Base-by-base conservation (phyloP, 129 eudicot species). In the Chrysanthemum makinoi region DNA sequence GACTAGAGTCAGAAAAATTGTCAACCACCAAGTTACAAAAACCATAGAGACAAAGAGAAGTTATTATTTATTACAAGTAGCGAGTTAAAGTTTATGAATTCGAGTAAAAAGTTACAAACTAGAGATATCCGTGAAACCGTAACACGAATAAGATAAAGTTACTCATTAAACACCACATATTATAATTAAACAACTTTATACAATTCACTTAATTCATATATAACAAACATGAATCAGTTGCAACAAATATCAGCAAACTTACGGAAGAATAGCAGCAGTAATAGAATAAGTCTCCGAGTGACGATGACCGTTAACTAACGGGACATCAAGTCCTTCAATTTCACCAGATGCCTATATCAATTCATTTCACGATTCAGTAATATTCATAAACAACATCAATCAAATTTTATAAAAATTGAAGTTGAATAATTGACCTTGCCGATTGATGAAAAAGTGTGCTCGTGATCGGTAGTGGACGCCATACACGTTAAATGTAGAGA, bases 181-280 rank as follows among this genome's bases (percentile, higher is more conserved):
- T 39, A 52, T 33, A 44, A 55, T 60, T 57, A 65, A 74, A 26
- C 11, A 75, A 57, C 73, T 46, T 60, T 22, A 19, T 11, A 24
- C n/a, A 33, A 4, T 33, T 22, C 24, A 33, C 0, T 28, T 4
- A 30, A 30, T 4, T 30, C 0, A 30, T 30, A 30, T 30, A 30
- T 3, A 30, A 30, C 24, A 4, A 30, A 54, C 47, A 55, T 24
- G 12, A 26, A 75, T 55, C 17, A 69, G 52, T 33, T 4, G 7
- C 39, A 33, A 33, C 58, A 51, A 39, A 66, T 59, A 77, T 24
- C n/a, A n/a, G n/a, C n/a, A 72, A 22, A 83, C 91, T 87, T 67
- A 93, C 98, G 98, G 87, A 47, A 87, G 82, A 53, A 87, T 69
- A 6, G 86, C 89, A 47, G 96, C 71, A 39, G 68, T 73, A 54